Base-by-base conservation (phyloP, 2,329 filamentous ascomycete genomes). In the Penicillium italicum region DNA sequence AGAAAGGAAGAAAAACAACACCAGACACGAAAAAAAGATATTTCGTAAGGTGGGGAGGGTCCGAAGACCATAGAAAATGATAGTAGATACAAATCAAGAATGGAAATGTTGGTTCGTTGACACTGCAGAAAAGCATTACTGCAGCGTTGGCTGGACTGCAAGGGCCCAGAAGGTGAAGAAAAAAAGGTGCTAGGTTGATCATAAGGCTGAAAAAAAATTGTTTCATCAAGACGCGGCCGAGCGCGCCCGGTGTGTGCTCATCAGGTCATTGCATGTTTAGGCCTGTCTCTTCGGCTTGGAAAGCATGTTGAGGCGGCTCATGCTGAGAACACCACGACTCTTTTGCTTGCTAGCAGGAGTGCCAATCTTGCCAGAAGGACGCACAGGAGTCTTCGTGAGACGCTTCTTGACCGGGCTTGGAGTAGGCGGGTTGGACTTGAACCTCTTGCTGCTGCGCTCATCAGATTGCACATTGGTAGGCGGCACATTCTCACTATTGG, bases 251-350 rank as follows among this genome's bases (percentile, higher is more conserved):
- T 55, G 47, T 43, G 33, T 38, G 36, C 30, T 22, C 38, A 48
- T 36, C 14, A 30, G 8, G 20, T 30, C 43, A 50, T 34, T 38
- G n/a, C 31, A 28, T 33, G 28, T 20, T 62, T 62, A 74, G 55
- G 64, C 54, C 28, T 73, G 73, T 37, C 69, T 62, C 66, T 79
- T 80, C 2, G 78, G 78, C 55, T 74, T 74, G 16, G 76, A 69
- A 33, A 80, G 70, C 72, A 79, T 73, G 56, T 79, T 78, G 63
- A 80, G 64, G 28, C 78, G 74, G 56, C 75, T 77, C 62, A 79
- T 64, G 52, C 73, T 80, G 49, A 79, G 66, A 18, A 71, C 66
- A 18, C 66, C 62, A 20, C 64, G 68, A 26, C 54, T 62, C 53
- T 65, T 74, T 46, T 68, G 56, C 34, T 62, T 67, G 43, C 68